Evolutionary conservation across 1,284 basidiomycete species (phyloP).

Genomic region (Cutaneotrichosporon spelunceum): DNA sequence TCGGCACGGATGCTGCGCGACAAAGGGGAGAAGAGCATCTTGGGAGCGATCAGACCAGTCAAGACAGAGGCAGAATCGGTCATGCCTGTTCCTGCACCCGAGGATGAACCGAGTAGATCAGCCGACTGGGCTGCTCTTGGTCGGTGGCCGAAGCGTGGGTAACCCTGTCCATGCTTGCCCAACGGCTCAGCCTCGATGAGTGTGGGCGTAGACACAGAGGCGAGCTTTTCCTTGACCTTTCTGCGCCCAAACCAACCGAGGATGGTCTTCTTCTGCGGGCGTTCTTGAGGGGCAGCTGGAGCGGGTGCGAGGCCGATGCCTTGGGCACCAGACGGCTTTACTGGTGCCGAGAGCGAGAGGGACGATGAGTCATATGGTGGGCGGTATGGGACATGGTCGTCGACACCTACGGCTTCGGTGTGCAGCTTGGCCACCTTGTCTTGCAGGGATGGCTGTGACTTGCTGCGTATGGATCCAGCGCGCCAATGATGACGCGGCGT

Average conservation of each 20-base stretch:
- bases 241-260: conserved; percentile 13
- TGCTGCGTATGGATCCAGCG: conserved; percentile 6
- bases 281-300: conserved; percentile 2
- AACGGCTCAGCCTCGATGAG: conserved; percentile 1
- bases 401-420: conserved; percentile 2
- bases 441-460: conserved; percentile 2
- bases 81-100: conserved; percentile 13
- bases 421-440: conserved; percentile 1
- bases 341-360: conserved; percentile 6
- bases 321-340: conserved; percentile 21
- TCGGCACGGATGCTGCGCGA: conserved; percentile 28
- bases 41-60: conserved; percentile 38
- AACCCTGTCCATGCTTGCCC: neutral
- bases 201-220: conserved; percentile 9
- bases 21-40: conserved; percentile 44
- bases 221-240: conserved; percentile 6
- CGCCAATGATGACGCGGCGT: neutral
- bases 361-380: conserved; percentile 17
- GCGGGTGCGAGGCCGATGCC: conserved; percentile 21
- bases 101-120: neutral
- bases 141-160: conserved; percentile 1
- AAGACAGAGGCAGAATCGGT: conserved; percentile 38
- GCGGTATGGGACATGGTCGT: conserved; percentile 24
- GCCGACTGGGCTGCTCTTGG: conserved; percentile 5
- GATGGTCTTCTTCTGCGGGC: conserved; percentile 5